Evolutionary conservation across 371 early-diverging fungal genomes (phyloP), one percentile per base, ranked within the genome.

Genomic region (Mortierella sp.): DNA sequence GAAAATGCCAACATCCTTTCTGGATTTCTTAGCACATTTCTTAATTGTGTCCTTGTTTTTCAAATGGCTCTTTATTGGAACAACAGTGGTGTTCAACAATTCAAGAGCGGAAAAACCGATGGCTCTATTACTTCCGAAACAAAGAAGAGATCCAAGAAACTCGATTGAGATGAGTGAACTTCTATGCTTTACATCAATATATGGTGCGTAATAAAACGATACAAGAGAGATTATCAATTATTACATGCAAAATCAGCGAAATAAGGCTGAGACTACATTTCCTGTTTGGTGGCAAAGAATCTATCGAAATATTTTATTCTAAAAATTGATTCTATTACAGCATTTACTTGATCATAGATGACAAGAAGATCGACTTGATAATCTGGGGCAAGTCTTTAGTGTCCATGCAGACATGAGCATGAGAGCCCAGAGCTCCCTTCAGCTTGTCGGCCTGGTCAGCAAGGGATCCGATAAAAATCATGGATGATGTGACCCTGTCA

Each of bases 21-120:
- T 7, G 92, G 94, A 28, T 90, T 88, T 9, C 70, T 94, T 61
- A 94, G 95, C n/a, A 87, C 91, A 3, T 28, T 88, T 12, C 76
- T 96, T 63, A 96, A 96, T 81, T 92, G 89, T 19, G 74, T 96
- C 32, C 76, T 98, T 37, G 90, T 92, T 8, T 65, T 88, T 2
- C 98, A 98, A 83, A 88, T 97, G 85, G 72, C 94, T 49, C 83
- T 88, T 9, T 98, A 95, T 85, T 93, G 96, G 95, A 91, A 89
- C 70, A 83, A 29, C 56, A 42, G 58, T n/a, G 70, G 8, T 42
- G 62, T 45, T 17, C 54, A n/a, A 26, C 23, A 61, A 17, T 40
- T 56, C 57, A 57, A 63, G 58, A 63, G 68, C 40, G 71, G 75
- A 56, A 72, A 72, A 58, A 45, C 32, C 34, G 57, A 40, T 40